Conservation (phyloP, 768 basidiomycete genomes). For the Lenzites betulinus region DNA sequence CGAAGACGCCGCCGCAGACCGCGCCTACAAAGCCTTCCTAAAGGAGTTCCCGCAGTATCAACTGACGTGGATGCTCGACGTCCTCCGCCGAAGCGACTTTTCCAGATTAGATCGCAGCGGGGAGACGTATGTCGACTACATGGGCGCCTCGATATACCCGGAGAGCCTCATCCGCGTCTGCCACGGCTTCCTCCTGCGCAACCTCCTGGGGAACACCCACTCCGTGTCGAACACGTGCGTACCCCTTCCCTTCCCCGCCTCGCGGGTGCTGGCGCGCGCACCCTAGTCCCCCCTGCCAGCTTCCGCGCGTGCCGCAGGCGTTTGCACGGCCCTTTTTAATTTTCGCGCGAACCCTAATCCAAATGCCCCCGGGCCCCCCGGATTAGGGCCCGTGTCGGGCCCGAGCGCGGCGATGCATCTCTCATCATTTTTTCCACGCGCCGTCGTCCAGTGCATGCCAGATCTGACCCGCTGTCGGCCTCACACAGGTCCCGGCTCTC, state of each 20-base stretch:
- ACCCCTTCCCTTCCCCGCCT: slow-evolving; percentile 9
- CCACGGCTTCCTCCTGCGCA: slow-evolving; percentile 63
- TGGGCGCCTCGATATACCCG: slow-evolving; percentile 83
- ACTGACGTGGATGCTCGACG: slow-evolving; percentile 37
- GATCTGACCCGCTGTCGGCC: slow-evolving; percentile 1
- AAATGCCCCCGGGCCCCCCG: slow-evolving; percentile 4
- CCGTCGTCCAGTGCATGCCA: background rate
- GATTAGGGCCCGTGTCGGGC: slow-evolving; percentile 13
- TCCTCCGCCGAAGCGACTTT: slow-evolving; percentile 37
- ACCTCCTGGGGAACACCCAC: slow-evolving; percentile 81
- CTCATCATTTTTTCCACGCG: background rate
- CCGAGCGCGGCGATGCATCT: slow-evolving; percentile 14
- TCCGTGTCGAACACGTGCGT: slow-evolving; percentile 77
- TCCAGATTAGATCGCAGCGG: slow-evolving; percentile 44
- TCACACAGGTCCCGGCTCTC: slow-evolving; percentile 67
- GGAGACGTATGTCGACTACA: slow-evolving; percentile 84
- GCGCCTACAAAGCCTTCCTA: slow-evolving; percentile 51
- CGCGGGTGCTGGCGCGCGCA: background rate
- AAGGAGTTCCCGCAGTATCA: slow-evolving; percentile 37
- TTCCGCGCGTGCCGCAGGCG: background rate
- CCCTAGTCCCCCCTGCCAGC: too few species aligned
- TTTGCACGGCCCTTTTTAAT: background rate
- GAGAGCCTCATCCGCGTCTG: slow-evolving; percentile 75
- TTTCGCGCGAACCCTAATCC: background rate
- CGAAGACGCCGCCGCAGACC: slow-evolving; percentile 38